Base-by-base conservation (phyloP, 1,139 yeast genomes). In the Geotrichum aggregatum region DNA sequence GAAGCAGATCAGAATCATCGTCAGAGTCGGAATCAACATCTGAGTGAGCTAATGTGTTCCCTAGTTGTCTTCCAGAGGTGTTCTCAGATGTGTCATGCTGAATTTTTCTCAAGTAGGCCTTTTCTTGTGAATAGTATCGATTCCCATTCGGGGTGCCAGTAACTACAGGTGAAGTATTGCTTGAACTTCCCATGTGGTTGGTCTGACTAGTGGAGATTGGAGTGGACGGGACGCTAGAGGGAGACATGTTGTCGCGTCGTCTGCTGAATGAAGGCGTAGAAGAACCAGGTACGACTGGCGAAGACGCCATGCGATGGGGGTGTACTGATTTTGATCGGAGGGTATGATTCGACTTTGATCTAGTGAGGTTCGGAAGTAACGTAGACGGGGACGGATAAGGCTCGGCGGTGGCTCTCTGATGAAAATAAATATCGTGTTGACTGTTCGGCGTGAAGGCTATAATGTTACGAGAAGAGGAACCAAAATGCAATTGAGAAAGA, bases 31-130 rank as follows among this genome's bases (percentile, higher is more conserved):
- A 52, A 31, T 66, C 69, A 56, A 60, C 52, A 26, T 62, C 60
- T 44, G 62, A 43, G 44, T 61, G 54, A 26, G 63, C 52, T 24
- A 62, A 38, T 16, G 55, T 44, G 39, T 44, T 42, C 21, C 65
- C 67, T 6, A 46, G 24, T 3, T 43, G 34, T 44, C 61, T 60
- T 14, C 60, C 60, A 48, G 64, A 63, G 50, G 67, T 84, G 60
- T 85, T 94, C 64, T 86, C 88, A 10, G 73, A 78, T 46, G 76
- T 70, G 60, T 80, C 85, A 59, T 82, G 82, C 54, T 79, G 76
- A 61, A 87, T 78, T 63, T 80, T 80, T 54, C 78, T 77, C 52
- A 87, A 67, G 64, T 87, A 87, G 0, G 83, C 80, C 61, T 78
- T 76, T 65, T 87, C 95, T 62, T 86, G 92, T 2, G 82, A 80